Evolutionary conservation across 805 yeast genomes (phyloP).

Genomic region (Lachancea quebecensis): DNA sequence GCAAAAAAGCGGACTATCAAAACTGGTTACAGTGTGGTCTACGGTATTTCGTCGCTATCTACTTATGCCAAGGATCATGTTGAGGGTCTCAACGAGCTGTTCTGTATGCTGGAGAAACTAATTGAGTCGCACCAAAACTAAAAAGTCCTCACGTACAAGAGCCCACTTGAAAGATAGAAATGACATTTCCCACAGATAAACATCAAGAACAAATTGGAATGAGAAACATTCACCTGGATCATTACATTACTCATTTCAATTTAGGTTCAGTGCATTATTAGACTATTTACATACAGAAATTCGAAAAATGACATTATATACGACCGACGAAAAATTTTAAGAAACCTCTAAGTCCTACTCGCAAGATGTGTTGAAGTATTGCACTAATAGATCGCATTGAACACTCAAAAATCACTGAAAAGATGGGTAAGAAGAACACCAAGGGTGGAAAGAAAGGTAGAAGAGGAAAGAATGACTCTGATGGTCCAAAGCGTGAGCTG

Average conservation of each 20-base stretch:
- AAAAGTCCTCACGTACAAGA: background rate
- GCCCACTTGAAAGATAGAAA: background rate
- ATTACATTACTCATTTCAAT: no score
- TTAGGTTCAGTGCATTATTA: background rate
- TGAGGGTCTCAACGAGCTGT: constrained; percentile 63
- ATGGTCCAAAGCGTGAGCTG: constrained; percentile 89
- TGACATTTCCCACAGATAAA: background rate
- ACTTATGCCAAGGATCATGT: constrained; percentile 59
- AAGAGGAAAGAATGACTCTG: constrained; percentile 96
- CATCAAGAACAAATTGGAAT: background rate
- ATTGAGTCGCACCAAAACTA: background rate
- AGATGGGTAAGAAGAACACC: constrained; percentile 35
- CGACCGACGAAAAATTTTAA: background rate
- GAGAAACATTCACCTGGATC: no score
- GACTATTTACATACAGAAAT: background rate
- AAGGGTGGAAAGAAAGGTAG: constrained; percentile 86
- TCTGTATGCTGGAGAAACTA: constrained; percentile 38
- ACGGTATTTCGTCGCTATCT: constrained; percentile 40
- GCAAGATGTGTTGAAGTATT: no score
- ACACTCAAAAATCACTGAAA: background rate
- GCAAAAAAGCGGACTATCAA: constrained; percentile 33
- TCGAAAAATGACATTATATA: background rate
- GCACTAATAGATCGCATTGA: background rate
- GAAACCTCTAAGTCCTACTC: background rate
- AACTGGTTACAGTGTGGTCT: constrained; percentile 53